phyloP scores from a whole-genome alignment of 1,139 yeast genomes.

The Suhomyces bokatorum region DNA sequence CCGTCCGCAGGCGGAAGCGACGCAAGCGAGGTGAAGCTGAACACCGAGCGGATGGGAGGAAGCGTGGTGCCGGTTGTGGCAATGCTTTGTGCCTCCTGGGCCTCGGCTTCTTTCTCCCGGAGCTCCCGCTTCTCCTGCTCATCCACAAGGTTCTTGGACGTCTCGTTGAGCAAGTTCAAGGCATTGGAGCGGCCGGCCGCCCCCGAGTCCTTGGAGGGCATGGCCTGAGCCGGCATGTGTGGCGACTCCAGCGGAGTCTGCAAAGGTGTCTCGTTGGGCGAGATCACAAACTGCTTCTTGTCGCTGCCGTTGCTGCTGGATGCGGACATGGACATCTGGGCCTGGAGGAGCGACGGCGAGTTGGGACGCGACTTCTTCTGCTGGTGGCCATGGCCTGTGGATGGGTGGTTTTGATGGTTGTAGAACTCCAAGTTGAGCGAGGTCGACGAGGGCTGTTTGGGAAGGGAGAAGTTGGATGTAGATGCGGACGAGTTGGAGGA shows the following conservation, averaged over 20 bases:
- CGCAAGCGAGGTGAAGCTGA: conserved; percentile 28
- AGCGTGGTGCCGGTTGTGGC: conserved; percentile 45
- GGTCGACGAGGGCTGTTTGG: conserved; percentile 27
- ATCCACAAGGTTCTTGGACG: conserved; percentile 24
- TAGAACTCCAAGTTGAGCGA: conserved; percentile 34
- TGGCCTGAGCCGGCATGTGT: conserved; percentile 30
- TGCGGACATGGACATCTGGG: conserved; percentile 12
- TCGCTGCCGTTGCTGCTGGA: conserved; percentile 5
- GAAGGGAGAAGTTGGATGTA: conserved; percentile 18
- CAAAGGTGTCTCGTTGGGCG: conserved; percentile 43
- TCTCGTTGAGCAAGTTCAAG: conserved; percentile 23
- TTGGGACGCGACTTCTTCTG: conserved; percentile 44
- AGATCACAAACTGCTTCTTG: conserved; percentile 20
- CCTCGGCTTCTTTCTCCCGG: background rate
- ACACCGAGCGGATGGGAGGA: conserved; percentile 47
- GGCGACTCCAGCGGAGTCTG: conserved; percentile 51
- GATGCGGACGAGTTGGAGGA: conserved; percentile 10
- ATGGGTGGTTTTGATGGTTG: conserved; percentile 4
- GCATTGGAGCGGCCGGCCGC: conserved; percentile 10
- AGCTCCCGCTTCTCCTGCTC: conserved; percentile 12
- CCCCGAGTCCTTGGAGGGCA: conserved; percentile 3
- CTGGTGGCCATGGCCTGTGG: conserved; percentile 3
- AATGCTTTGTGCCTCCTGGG: conserved; percentile 22
- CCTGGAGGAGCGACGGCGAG: conserved; percentile 31
- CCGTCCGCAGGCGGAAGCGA: conserved; percentile 14